Base-by-base conservation (phyloP, 495 filamentous ascomycete genomes). In the Aspergillus cavernicola region DNA sequence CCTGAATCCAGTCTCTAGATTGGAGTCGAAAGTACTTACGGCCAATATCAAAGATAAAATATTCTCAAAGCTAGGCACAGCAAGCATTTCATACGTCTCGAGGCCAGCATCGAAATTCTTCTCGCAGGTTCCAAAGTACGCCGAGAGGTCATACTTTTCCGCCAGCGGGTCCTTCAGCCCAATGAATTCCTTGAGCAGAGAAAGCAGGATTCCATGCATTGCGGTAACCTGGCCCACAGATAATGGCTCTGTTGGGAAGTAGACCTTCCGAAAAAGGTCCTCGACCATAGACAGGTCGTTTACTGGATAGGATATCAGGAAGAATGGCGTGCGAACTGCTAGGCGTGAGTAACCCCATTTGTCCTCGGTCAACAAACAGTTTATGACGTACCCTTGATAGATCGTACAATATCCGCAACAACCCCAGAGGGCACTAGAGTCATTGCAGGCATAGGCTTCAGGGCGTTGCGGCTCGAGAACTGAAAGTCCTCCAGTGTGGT, bases 41-140 rank as follows among this genome's bases (percentile, higher is more conserved):
- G 57, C 63, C 55, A 65, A 53, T 15, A 39, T 20, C 29, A 66
- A 31, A 26, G 63, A 57, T 15, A 66, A 32, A 15, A 66, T 43
- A 38, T 61, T 62, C 15, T 66, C 63, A 29, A 62, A 66, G 48
- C 51, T 62, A 8, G 63, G 54, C 3, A 63, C 45, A 4, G 45
- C 45, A 2, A 59, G 41, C 18, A 66, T 55, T 9, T 62, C 59
- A 47, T 57, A 60, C 12, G 39, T 59, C 32, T 59, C 52, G 7
- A 66, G 33, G 2, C 24, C 45, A 11, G 52, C 50, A 7, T 55
- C 36, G 23, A 66, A 66, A 33, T 33, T 54, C 23, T 55, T 16
- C 33, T 61, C 56, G 42, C 55, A 57, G 1, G 31, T 35, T 3
- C 20, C 15, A 0, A 57, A 4, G 49, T 66, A 38, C 1, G 22